phyloP scores from a whole-genome alignment of 139 green algal genomes.

The Asterochloris sp. region DNA sequence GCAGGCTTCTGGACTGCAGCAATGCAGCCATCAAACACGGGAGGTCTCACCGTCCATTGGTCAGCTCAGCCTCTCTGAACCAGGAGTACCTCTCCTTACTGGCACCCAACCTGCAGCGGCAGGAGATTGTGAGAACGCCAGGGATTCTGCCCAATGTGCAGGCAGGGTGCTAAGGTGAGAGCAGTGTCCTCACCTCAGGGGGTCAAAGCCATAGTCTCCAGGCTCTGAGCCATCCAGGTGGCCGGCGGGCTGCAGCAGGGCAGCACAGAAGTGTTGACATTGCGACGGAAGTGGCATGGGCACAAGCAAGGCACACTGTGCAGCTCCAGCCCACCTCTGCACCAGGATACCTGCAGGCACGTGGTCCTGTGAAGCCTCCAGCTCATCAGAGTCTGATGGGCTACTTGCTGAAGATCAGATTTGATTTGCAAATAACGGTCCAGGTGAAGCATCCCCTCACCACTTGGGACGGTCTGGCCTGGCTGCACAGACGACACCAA shows the following conservation, averaged over 20 bases:
- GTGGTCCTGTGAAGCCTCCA: no score
- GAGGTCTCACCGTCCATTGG: conserved; percentile 53
- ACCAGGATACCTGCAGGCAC: conserved; percentile 21
- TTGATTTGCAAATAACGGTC: background rate
- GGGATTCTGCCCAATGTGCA: no score
- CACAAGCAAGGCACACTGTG: no score
- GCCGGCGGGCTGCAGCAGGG: conserved; percentile 22
- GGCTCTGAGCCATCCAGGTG: conserved; percentile 54
- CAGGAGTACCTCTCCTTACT: conserved; percentile 18
- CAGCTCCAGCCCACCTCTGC: background rate
- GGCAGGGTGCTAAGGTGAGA: no score
- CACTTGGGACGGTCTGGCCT: background rate
- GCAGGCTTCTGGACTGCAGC: no score
- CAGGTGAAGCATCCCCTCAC: background rate
- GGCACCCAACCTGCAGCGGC: background rate
- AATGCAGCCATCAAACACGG: background rate
- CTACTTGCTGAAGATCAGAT: background rate
- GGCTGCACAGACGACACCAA: no score
- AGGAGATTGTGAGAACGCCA: no score
- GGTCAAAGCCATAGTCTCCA: conserved; percentile 63
- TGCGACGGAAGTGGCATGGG: no score
- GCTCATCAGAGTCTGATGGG: background rate
- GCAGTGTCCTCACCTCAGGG: conserved; percentile 23
- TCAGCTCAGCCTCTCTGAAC: conserved; percentile 75
- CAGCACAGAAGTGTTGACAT: no score